phyloP scores from a whole-genome alignment of 768 basidiomycete genomes.

The Paxillus involutus region DNA sequence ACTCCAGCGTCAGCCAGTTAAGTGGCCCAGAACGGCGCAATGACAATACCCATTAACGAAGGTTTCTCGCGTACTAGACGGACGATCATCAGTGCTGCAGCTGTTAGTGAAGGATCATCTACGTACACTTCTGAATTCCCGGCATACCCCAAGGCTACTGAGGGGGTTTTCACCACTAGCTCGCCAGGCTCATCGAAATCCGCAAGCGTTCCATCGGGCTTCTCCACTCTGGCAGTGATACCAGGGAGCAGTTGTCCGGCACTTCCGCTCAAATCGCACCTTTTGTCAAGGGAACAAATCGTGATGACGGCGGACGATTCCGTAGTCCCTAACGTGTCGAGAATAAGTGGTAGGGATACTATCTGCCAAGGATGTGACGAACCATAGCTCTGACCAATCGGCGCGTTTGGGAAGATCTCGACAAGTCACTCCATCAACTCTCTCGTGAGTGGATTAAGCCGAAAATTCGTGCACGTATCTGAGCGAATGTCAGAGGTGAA shows the following conservation, averaged over 20 bases:
- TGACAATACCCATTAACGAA: slow-evolving; percentile 47
- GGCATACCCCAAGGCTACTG: slow-evolving; percentile 57
- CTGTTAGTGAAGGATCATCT: neutral
- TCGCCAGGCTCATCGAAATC: slow-evolving; percentile 62
- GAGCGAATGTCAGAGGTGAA: neutral
- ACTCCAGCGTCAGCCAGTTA: neutral
- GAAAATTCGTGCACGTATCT: slow-evolving; percentile 37
- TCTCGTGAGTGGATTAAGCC: too few species aligned
- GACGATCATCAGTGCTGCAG: slow-evolving; percentile 7
- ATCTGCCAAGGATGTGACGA: slow-evolving; percentile 1
- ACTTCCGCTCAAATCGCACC: slow-evolving; percentile 50
- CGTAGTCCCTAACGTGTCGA: slow-evolving; percentile 50
- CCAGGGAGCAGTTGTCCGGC: slow-evolving; percentile 62
- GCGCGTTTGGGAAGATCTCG: too few species aligned
- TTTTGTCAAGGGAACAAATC: slow-evolving; percentile 43
- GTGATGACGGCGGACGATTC: slow-evolving; percentile 58
- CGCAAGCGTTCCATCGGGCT: slow-evolving; percentile 55
- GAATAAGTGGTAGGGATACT: neutral
- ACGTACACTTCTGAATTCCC: slow-evolving; percentile 62
- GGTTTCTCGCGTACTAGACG: slow-evolving; percentile 50
- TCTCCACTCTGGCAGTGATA: slow-evolving; percentile 53
- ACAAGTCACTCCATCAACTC: too few species aligned
- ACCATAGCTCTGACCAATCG: slow-evolving; percentile 65
- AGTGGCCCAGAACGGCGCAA: neutral
- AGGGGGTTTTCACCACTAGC: slow-evolving; percentile 57